Percentiles rank a stretch among this genome's conserved stretches.
These are phyloP conservation scores for Wickerhamomyces xylosicus DNA, from an alignment of 805 yeast genomes.

Conservation along the genomic window DNA sequence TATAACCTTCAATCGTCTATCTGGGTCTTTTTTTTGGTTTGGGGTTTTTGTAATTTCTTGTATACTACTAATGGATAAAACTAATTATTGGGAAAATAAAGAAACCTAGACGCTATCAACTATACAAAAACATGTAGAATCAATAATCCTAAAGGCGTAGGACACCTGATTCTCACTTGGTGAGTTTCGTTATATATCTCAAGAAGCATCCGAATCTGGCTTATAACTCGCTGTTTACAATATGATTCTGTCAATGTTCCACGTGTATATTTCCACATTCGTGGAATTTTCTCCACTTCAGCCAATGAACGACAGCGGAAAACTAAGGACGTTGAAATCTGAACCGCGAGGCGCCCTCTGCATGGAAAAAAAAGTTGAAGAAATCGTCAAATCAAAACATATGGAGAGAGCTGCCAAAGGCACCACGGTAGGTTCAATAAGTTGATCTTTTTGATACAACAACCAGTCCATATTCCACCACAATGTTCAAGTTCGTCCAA, in stretches of 20 bases:
- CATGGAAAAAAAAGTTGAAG: neutral
- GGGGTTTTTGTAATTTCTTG: neutral
- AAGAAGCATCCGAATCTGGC: too few species aligned
- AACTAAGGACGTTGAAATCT: neutral
- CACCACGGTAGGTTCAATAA: constrained; percentile 9
- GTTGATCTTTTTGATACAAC: neutral
- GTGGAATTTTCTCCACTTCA: neutral
- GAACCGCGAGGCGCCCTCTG: neutral
- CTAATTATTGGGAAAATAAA: neutral
- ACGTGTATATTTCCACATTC: neutral
- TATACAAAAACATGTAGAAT: too few species aligned
- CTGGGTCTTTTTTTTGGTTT: neutral
- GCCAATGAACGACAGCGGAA: neutral
- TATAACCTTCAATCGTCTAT: too few species aligned
- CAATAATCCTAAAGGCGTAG: too few species aligned
- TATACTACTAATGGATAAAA: neutral
- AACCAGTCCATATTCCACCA: neutral
- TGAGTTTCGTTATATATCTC: too few species aligned
- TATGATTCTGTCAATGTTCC: too few species aligned
- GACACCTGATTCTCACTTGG: too few species aligned
- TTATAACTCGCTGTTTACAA: too few species aligned
- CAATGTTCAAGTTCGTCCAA: neutral
- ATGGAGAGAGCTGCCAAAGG: neutral
- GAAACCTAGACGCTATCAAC: too few species aligned
- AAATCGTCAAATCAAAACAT: neutral